These are phyloP conservation scores for Aspergillus brasiliensis DNA, from an alignment of 2,329 filamentous ascomycete species.

Conservation along the genomic window DNA sequence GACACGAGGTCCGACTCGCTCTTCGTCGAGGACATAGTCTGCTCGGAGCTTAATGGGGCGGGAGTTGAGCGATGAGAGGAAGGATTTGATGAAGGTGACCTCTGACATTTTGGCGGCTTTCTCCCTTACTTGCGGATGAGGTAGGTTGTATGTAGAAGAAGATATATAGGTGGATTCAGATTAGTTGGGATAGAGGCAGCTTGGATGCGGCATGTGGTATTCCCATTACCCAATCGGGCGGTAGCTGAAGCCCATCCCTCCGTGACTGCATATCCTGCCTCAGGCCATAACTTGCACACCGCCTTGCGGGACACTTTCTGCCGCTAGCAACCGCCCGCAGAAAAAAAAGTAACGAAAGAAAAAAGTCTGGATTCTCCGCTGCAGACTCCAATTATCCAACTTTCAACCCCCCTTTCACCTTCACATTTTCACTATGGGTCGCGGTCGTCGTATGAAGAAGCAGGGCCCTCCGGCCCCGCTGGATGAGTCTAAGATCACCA, in stretches of 20 bases:
- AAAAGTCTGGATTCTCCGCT: constrained; percentile 29
- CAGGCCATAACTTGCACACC: constrained; percentile 22
- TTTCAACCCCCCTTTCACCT: constrained; percentile 14
- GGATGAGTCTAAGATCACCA: constrained; percentile 67
- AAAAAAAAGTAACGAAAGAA: constrained; percentile 31
- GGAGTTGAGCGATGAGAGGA: constrained; percentile 77
- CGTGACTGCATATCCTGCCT: not conserved
- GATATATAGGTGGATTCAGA: not conserved
- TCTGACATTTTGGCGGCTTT: constrained; percentile 67
- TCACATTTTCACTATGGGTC: constrained; percentile 67
- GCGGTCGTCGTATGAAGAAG: constrained; percentile 91
- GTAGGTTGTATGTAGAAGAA: not conserved
- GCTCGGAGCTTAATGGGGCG: constrained; percentile 78
- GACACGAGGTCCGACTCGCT: constrained; percentile 71
- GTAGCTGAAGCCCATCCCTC: constrained; percentile 10
- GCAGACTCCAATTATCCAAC: constrained; percentile 16
- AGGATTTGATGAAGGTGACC: constrained; percentile 78
- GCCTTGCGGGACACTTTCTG: constrained; percentile 26
- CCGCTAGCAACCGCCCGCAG: constrained; percentile 28
- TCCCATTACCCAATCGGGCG: constrained; percentile 25
- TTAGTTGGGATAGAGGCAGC: not conserved
- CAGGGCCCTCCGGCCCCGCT: constrained; percentile 84
- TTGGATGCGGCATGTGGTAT: not conserved
- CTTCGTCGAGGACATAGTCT: constrained; percentile 87
- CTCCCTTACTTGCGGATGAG: no score